A percentile compares a stretch with the other conserved stretches of the same genome.
Conservation (phyloP, 2,329 filamentous ascomycete genomes). For the Conoideocrella luteorostrata region DNA sequence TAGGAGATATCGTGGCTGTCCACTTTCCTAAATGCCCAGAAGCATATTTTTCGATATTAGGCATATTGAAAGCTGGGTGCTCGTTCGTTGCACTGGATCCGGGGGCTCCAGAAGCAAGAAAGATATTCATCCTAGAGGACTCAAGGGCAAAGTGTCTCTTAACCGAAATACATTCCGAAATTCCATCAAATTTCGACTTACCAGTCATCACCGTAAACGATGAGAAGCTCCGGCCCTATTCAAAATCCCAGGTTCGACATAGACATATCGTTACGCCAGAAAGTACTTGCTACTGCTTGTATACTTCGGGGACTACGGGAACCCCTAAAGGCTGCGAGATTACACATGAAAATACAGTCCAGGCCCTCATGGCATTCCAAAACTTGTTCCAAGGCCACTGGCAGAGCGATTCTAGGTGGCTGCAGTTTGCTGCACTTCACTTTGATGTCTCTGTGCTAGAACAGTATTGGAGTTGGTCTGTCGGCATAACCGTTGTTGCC, state of each 20-base stretch:
- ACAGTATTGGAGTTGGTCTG: conserved; percentile 93
- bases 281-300: conserved; percentile 73
- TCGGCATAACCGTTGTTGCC: conserved; percentile 77
- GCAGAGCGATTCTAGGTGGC: conserved; percentile 67
- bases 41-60: conserved; percentile 75
- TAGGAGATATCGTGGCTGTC: conserved; percentile 62
- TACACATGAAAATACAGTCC: conserved; percentile 81
- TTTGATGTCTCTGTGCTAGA: conserved; percentile 92
- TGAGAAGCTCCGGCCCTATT: conserved; percentile 18
- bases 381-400: conserved; percentile 70
- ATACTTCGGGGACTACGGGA: conserved; percentile 82
- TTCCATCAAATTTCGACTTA: not conserved
- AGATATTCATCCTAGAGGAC: conserved; percentile 71
- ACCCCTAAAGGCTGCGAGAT: conserved; percentile 84
- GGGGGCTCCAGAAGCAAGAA: conserved; percentile 63
- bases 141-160: conserved; percentile 61
- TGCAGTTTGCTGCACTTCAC: conserved; percentile 91
- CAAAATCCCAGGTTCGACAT: conserved; percentile 11
- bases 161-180: conserved; percentile 32
- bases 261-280: conserved; percentile 25
- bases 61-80: conserved; percentile 75
- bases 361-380: conserved; percentile 84
- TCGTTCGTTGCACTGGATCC: conserved; percentile 77
- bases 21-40: conserved; percentile 83
- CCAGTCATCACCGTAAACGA: conserved; percentile 20